Evolutionary conservation across 139 green algal genomes (phyloP), one percentile per base, ranked within the genome.

Genomic region (Edaphochlamys debaryana): DNA sequence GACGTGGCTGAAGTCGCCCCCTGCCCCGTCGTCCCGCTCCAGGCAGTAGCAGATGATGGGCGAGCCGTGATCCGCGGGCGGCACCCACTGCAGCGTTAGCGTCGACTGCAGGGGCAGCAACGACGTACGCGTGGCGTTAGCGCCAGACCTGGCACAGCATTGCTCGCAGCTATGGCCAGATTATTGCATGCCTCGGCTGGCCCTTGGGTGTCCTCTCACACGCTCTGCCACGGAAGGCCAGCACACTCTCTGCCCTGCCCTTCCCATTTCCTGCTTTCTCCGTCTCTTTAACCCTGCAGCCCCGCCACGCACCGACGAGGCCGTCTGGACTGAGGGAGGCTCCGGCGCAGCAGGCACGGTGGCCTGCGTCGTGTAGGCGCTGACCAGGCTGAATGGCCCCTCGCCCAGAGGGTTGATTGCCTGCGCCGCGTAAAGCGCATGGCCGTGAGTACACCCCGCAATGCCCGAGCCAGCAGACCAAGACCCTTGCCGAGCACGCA

Each of bases 21-120:
- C 73, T 5, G 25, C 32, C n/a, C 91, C 91, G 22, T 97, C 88
- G 73, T 93, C 90, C 64, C 92, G 84, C 74, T 95, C 89, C 67
- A 97, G 63, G n/a, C 80, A 58, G 62, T 95, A 96, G n/a, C 64
- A 38, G 22, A 64, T 89, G 56, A 96, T 82, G 27, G 80, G 68
- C 25, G 87, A 79, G 60, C 92, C 93, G 48, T 94, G 93, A 76
- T 91, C 88, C 3, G 56, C 6, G 2, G 91, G 87, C 2, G 86
- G n/a, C 29, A 6, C 34, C 92, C 89, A 95, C 34, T 76, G 36
- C 60, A 93, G 63, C 5, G 72, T 87, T n/a, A 89, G 30, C 27
- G 74, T 56, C 8, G 76, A 81, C 87, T 93, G 82, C 73, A 79
- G 4, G 42, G 50, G n/a, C 11, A 54, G 13, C 45, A 54, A 13